Conservation (phyloP, 805 yeast species). For the Starmerella riodocensis region DNA sequence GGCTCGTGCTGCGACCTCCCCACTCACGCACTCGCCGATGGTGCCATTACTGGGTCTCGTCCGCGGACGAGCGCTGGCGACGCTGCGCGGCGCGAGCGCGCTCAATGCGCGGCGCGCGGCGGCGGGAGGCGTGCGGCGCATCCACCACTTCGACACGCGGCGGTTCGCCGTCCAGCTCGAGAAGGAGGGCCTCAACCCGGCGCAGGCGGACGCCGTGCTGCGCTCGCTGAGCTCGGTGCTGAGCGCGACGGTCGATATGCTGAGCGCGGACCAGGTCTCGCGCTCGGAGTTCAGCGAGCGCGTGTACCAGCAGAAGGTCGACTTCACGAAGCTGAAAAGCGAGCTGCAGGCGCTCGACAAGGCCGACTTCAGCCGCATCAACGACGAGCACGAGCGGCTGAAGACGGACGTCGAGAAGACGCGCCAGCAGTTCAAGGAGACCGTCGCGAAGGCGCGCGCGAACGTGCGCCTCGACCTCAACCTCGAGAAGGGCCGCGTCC, state of each 20-base stretch:
- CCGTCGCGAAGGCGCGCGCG: slow-evolving; percentile 78
- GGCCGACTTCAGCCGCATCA: slow-evolving; percentile 66
- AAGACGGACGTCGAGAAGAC: slow-evolving; percentile 75
- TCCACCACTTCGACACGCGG: slow-evolving; percentile 57
- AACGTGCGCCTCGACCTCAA: slow-evolving; percentile 83
- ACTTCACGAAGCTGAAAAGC: slow-evolving; percentile 86
- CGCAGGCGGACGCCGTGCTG: slow-evolving; percentile 73
- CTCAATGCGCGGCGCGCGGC: too few relatives aligned
- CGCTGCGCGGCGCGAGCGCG: too few relatives aligned
- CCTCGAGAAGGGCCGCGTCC: slow-evolving; percentile 85
- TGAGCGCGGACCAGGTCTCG: slow-evolving; percentile 67
- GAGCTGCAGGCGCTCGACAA: slow-evolving; percentile 81
- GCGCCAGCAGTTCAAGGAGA: slow-evolving; percentile 75
- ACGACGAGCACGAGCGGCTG: slow-evolving; percentile 76
- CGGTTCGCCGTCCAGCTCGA: slow-evolving; percentile 54
- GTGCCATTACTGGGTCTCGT: too few relatives aligned
- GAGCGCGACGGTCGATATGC: slow-evolving; percentile 63
- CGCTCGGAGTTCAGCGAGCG: slow-evolving; percentile 70
- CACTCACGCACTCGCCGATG: too few relatives aligned
- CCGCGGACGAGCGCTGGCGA: too few relatives aligned
- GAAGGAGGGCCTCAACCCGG: slow-evolving; percentile 53
- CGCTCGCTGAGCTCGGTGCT: slow-evolving; percentile 59
- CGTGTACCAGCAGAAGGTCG: slow-evolving; percentile 92
- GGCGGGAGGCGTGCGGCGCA: background rate
- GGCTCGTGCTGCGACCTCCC: too few relatives aligned